phyloP scores from a whole-genome alignment of 306 rosid genomes.

The Argentina anserina region DNA sequence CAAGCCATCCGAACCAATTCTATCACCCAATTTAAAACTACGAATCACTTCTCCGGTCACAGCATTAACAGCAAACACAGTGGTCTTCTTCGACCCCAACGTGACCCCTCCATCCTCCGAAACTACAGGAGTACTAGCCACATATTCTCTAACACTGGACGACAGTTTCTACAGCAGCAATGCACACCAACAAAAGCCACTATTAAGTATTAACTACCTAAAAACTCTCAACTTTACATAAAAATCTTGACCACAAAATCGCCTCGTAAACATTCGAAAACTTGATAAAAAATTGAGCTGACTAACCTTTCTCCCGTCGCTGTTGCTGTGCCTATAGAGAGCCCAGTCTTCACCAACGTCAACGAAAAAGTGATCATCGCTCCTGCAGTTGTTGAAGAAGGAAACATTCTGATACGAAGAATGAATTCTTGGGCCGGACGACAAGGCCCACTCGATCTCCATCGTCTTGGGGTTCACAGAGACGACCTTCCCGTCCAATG shows the following conservation, averaged over 20 bases:
- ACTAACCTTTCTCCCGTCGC: constrained; percentile 4
- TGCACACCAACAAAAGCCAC: not conserved
- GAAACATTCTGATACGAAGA: constrained; percentile 22
- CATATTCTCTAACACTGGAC: constrained; percentile 13
- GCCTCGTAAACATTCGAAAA: not conserved
- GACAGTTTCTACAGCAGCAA: constrained; percentile 14
- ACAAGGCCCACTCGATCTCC: constrained; percentile 17
- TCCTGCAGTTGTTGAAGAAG: not conserved
- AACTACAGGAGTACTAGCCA: constrained; percentile 10
- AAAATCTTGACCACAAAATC: not conserved
- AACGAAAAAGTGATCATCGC: constrained; percentile 10
- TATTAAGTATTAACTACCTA: not conserved
- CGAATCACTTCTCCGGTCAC: constrained; percentile 17
- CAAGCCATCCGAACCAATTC: not conserved
- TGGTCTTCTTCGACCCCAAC: constrained; percentile 22
- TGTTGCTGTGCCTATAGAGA: constrained; percentile 17
- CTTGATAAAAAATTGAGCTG: not conserved
- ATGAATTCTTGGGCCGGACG: constrained; percentile 21
- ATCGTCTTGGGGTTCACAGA: not conserved
- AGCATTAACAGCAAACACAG: constrained; percentile 20
- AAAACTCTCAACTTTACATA: not conserved
- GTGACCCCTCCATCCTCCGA: constrained; percentile 30
- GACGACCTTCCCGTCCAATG: constrained; percentile 20
- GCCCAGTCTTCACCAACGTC: constrained; percentile 24
- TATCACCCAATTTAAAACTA: constrained; percentile 2